Evolutionary conservation across 306 rosid species (phyloP), one percentile per base, ranked within the genome.

Genomic region (Hylodesmum podocarpum): DNA sequence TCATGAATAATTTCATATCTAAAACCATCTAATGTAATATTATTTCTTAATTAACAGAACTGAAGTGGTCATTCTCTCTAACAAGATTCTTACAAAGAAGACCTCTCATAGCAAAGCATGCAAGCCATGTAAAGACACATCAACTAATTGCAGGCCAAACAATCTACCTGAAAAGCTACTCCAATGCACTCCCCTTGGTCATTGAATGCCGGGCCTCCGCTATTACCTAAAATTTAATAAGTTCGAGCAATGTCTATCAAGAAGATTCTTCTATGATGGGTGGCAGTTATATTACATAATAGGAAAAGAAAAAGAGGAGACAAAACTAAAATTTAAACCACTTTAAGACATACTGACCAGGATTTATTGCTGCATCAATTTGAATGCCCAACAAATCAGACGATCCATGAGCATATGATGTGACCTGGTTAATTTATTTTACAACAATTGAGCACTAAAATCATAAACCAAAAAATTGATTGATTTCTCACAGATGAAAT

Each of bases 201-300:
- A 80, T 90, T 95, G 88, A 95, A 95, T 29, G 97, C 97, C n/a
- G 99, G 99, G 28, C 99, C 99, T 78, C 99, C 99, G n/a, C 97
- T 95, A 86, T 95, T 95, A 87, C 99, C 99, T 92, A 83, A 79
- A 87, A 84, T 89, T 77, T 82, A 87, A 81, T 76, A 77, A 78
- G 70, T 78, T 61, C 59, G 71, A 82, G 80, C 83, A 77, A 84
- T 66, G 70, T 76, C 75, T 55, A 81, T 84, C 77, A 85, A 44
- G 18, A 34, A 43, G 36, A 33, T 28, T 31, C 51, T 70, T 50
- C 43, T 22, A 40, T 31, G 43, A 19, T 55, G 14, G 24, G 47
- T 44, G 31, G 50, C 31, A 65, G 27, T 11, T 66, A 50, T 39
- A 61, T 21, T 37, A 46, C 28, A 25, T 12, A 77, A 54, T 13